phyloP scores from a whole-genome alignment of 192 early-diverging fungal genomes.

The Entomortierella chlamydospora region DNA sequence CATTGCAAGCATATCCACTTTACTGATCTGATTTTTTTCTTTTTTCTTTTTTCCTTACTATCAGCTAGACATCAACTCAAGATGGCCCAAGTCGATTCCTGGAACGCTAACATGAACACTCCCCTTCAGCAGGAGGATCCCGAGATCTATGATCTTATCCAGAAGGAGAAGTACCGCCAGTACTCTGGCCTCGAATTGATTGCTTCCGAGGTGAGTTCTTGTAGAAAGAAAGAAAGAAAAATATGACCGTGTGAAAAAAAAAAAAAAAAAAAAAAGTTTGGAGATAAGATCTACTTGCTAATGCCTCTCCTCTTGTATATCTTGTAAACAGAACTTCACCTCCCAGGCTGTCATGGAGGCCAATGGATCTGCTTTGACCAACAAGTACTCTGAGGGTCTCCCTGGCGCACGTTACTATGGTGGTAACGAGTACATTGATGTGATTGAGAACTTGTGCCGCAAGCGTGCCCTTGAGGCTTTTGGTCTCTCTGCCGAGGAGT shows the following conservation, averaged over 20 bases:
- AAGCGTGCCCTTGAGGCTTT: slow-evolving; percentile 96
- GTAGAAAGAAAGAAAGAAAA: neutral
- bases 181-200: slow-evolving; percentile 98
- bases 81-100: slow-evolving; percentile 60
- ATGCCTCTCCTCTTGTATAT: neutral
- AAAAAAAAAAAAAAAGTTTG: neutral
- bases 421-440: slow-evolving; percentile 98
- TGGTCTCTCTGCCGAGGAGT: slow-evolving; percentile 85
- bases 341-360: slow-evolving; percentile 99
- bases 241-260: neutral
- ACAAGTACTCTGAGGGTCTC: slow-evolving; percentile 99
- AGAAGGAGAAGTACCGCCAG: slow-evolving; percentile 98
- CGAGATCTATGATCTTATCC: slow-evolving; percentile 93
- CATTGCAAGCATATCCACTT: too few relatives aligned
- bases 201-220: slow-evolving; percentile 87
- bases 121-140: slow-evolving; percentile 92
- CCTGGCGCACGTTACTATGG: slow-evolving; percentile 99
- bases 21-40: neutral
- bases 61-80: slow-evolving; percentile 13
- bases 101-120: slow-evolving; percentile 88
- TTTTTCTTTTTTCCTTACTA: neutral
- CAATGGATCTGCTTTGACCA: slow-evolving; percentile 98
- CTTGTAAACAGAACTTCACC: slow-evolving; percentile 90
- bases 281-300: neutral
- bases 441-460: slow-evolving; percentile 95